Percentiles rank a stretch among this genome's conserved stretches.
These are phyloP conservation scores for Sarocladiaceae sp. DNA, from an alignment of 2,329 filamentous ascomycete genomes.

Conservation along the genomic window DNA sequence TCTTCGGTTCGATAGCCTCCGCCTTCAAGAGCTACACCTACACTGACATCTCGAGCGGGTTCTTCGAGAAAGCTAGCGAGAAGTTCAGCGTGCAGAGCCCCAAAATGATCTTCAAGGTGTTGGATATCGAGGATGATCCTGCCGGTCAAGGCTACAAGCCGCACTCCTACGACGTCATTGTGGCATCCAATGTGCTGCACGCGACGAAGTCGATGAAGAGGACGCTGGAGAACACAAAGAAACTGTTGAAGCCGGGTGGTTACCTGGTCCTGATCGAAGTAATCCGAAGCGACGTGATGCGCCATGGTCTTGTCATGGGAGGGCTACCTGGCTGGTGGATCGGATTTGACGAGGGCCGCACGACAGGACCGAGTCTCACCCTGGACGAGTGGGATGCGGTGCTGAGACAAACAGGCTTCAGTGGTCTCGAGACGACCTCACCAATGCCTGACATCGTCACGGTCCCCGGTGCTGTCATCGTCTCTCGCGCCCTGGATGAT, in stretches of 20 bases:
- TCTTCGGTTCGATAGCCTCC: slow-evolving; percentile 26
- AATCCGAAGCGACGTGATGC: no score
- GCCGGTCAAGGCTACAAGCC: not conserved
- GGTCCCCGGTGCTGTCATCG: no score
- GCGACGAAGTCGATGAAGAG: slow-evolving; percentile 17
- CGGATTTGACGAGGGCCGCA: no score
- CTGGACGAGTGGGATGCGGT: no score
- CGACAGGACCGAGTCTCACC: no score
- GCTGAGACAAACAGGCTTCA: no score
- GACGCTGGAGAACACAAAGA: slow-evolving; percentile 10
- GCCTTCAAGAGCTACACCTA: slow-evolving; percentile 22
- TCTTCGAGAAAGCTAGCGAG: slow-evolving; percentile 19
- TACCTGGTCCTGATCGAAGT: no score
- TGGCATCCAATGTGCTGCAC: slow-evolving; percentile 20
- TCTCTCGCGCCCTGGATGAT: no score
- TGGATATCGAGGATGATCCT: slow-evolving; percentile 15
- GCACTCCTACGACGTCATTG: slow-evolving; percentile 24
- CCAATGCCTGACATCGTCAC: no score
- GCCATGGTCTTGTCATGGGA: no score
- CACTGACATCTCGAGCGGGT: slow-evolving; percentile 29
- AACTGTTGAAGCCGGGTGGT: slow-evolving; percentile 18
- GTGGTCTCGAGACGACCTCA: no score
- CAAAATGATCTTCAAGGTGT: slow-evolving; percentile 16
- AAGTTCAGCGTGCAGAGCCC: not conserved
- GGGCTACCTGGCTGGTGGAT: no score